Evolutionary conservation across 2,329 filamentous ascomycete species (phyloP).

Genomic region (Aspergillus uvarum): DNA sequence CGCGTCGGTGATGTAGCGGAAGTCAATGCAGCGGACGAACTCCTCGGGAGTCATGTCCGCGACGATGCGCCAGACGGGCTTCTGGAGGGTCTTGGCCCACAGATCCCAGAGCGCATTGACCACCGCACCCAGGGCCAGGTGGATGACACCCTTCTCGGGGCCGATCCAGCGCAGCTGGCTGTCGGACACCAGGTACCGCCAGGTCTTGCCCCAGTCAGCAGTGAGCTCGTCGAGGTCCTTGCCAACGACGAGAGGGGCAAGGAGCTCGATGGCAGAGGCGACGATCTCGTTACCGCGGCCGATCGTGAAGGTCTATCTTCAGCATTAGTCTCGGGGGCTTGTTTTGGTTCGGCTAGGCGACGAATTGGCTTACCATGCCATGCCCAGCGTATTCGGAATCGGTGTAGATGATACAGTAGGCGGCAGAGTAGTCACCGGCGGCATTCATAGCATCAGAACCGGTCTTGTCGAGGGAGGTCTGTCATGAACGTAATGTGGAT

Average conservation of each 20-base stretch:
- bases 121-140: conserved; percentile 83
- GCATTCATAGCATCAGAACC: conserved; percentile 97
- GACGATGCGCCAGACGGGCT: conserved; percentile 88
- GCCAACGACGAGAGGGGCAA: conserved; percentile 73
- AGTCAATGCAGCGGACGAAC: conserved; percentile 85
- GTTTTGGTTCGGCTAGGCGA: not conserved
- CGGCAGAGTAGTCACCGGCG: conserved; percentile 85
- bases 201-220: conserved; percentile 80
- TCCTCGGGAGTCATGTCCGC: conserved; percentile 88
- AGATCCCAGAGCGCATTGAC: conserved; percentile 93
- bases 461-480: conserved; percentile 93
- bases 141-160: conserved; percentile 90
- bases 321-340: not conserved
- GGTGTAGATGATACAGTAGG: conserved; percentile 90
- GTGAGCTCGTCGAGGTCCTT: conserved; percentile 76
- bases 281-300: conserved; percentile 86
- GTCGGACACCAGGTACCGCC: conserved; percentile 89
- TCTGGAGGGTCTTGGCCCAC: conserved; percentile 83
- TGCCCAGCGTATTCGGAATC: conserved; percentile 56
- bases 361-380: conserved; percentile 38
- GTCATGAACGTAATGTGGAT: not conserved
- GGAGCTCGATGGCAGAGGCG: conserved; percentile 76
- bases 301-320: conserved; percentile 45
- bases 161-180: conserved; percentile 91
- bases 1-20: conserved; percentile 92